Conservation (phyloP, 768 basidiomycete species). For the Lactifluus subvellereus region DNA sequence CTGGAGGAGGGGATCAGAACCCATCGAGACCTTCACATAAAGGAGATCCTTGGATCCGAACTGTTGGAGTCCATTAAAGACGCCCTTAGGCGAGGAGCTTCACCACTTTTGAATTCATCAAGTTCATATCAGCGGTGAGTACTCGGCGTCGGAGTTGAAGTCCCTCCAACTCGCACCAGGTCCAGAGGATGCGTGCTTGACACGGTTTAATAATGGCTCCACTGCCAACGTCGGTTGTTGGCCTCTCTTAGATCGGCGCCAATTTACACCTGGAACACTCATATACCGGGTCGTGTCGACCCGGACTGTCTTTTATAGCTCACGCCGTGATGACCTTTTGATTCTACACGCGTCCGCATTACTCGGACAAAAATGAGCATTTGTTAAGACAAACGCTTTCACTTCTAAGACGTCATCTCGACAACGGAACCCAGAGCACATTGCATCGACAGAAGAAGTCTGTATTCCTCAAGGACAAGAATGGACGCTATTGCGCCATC, state of each 20-base stretch:
- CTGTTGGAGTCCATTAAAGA: not conserved
- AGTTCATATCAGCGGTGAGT: constrained; percentile 5
- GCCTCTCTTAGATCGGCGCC: too few relatives aligned
- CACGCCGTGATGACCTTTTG: not conserved
- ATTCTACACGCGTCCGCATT: not conserved
- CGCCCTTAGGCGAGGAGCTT: not conserved
- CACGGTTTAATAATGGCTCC: too few relatives aligned
- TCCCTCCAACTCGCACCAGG: not conserved
- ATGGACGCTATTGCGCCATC: not conserved
- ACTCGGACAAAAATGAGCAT: not conserved
- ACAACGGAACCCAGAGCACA: not conserved
- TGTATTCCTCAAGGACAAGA: not conserved
- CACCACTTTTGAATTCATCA: constrained; percentile 8
- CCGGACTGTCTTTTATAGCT: not conserved
- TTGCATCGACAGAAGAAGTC: not conserved
- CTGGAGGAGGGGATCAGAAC: constrained; percentile 9
- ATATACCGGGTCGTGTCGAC: not conserved
- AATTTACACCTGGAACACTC: not conserved
- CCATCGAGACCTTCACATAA: not conserved
- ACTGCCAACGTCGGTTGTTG: too few relatives aligned
- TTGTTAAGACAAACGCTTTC: not conserved
- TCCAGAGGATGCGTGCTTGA: not conserved
- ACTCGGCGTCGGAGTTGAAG: not conserved
- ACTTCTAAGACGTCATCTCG: constrained; percentile 1
- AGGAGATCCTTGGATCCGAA: not conserved